phyloP scores from a whole-genome alignment of 148 eudicot genomes.

The Beta vulgaris region DNA sequence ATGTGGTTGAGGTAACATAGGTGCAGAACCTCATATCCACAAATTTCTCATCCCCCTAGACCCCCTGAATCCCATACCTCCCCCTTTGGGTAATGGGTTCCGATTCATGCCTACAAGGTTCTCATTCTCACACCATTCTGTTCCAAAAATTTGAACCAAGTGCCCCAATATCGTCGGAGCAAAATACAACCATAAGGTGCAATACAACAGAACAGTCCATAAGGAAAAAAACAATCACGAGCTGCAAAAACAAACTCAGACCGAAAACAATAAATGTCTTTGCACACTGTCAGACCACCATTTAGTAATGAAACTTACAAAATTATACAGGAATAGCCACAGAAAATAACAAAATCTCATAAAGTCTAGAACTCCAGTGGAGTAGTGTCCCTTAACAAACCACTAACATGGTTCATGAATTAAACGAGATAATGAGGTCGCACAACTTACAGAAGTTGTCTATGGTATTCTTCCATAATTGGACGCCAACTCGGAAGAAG shows the following conservation, averaged over 20 bases:
- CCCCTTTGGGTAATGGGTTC: too few relatives aligned
- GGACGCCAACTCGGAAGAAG: constrained; percentile 35
- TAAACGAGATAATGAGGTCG: constrained; percentile 7
- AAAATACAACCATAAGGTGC: background rate
- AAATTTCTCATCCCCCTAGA: too few relatives aligned
- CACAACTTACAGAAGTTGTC: constrained; percentile 44
- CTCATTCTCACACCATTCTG: too few relatives aligned
- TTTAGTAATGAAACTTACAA: background rate
- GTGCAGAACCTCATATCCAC: too few relatives aligned
- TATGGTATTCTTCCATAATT: constrained; percentile 33
- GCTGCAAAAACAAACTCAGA: background rate
- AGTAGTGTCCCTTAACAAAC: background rate
- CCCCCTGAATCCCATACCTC: too few relatives aligned
- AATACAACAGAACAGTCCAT: background rate
- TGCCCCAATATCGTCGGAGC: too few relatives aligned
- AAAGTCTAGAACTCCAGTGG: background rate
- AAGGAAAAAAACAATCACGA: background rate
- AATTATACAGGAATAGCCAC: background rate
- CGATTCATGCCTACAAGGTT: too few relatives aligned
- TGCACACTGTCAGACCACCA: background rate
- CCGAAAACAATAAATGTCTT: background rate
- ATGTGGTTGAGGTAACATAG: too few relatives aligned
- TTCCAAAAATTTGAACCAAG: too few relatives aligned
- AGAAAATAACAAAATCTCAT: background rate
- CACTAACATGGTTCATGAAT: background rate